phyloP scores from a whole-genome alignment of 2,329 filamentous ascomycete species.

The Phyllosticta capitalensis region DNA sequence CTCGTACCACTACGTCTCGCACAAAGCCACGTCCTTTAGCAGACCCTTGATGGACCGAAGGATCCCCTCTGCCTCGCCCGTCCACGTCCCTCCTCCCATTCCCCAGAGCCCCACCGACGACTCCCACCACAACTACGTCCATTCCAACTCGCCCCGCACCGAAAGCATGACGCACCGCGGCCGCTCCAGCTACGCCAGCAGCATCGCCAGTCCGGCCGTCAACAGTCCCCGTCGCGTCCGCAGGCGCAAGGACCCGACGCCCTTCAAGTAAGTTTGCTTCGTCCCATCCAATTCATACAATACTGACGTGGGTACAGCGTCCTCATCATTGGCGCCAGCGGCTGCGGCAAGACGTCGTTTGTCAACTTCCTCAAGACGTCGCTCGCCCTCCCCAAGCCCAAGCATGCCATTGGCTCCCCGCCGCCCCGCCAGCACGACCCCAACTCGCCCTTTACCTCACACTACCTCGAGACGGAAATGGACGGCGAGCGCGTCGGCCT shows the following conservation, averaged over 20 bases:
- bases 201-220: conserved; percentile 69
- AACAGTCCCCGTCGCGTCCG: conserved; percentile 88
- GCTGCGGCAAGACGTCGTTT: conserved; percentile 91
- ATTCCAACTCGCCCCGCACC: conserved; percentile 45
- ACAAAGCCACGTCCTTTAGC: conserved; percentile 40
- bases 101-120: conserved; percentile 1
- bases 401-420: conserved; percentile 44
- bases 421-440: conserved; percentile 38
- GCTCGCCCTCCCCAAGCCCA: conserved; percentile 71
- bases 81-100: conserved; percentile 11
- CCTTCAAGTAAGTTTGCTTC: conserved; percentile 75
- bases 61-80: conserved; percentile 31
- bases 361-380: conserved; percentile 89
- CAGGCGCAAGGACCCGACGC: conserved; percentile 91
- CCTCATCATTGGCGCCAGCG: conserved; percentile 77
- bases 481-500: conserved; percentile 84
- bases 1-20: conserved; percentile 50
- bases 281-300: conserved; percentile 12
- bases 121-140: conserved; percentile 30
- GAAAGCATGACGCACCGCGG: conserved; percentile 97
- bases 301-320: conserved; percentile 47
- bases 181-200: conserved; percentile 92
- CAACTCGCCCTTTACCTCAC: conserved; percentile 59
- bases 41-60: conserved; percentile 24
- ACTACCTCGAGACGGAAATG: conserved; percentile 90